phyloP scores from a whole-genome alignment of 495 filamentous ascomycete genomes.

The Penicillium dipodomyicola region DNA sequence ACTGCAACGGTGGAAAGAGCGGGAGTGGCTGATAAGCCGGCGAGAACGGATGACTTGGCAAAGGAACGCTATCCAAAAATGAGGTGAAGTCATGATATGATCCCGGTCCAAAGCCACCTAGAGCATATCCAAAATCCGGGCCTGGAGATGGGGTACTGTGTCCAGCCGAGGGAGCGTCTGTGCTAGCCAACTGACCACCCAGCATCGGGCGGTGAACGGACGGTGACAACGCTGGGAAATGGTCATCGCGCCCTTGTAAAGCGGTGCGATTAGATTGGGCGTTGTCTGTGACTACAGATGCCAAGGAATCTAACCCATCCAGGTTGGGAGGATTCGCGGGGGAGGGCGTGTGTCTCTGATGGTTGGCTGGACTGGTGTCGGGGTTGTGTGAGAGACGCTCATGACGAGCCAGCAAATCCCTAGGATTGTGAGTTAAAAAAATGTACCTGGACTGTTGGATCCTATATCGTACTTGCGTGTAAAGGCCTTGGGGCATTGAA shows the following conservation, averaged over 20 bases:
- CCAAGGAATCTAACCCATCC: conserved; percentile 37
- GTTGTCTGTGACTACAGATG: conserved; percentile 34
- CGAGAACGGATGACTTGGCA: conserved; percentile 42
- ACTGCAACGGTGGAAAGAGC: conserved; percentile 36
- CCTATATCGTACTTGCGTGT: conserved; percentile 37
- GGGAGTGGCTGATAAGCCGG: conserved; percentile 42
- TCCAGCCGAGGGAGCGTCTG: conserved; percentile 17
- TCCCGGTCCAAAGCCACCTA: conserved; percentile 21
- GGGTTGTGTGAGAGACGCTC: conserved; percentile 35
- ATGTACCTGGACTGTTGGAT: not conserved
- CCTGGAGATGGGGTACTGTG: conserved; percentile 23
- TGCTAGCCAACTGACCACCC: conserved; percentile 13
- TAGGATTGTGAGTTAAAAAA: conserved; percentile 11
- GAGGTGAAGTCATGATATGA: conserved; percentile 42
- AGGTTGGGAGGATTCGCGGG: conserved; percentile 21
- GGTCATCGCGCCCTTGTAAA: conserved; percentile 6
- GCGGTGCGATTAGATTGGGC: conserved; percentile 17
- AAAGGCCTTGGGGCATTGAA: conserved; percentile 41
- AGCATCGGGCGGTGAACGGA: conserved; percentile 20
- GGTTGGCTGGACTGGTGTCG: conserved; percentile 17
- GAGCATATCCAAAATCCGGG: conserved; percentile 29
- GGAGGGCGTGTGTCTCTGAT: conserved; percentile 20
- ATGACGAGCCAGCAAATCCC: conserved; percentile 40
- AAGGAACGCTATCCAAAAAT: conserved; percentile 41
- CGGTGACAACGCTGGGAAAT: conserved; percentile 10